These are phyloP conservation scores for Linum lewisii DNA, from an alignment of 345 rosid genomes.

Conservation along the genomic window DNA sequence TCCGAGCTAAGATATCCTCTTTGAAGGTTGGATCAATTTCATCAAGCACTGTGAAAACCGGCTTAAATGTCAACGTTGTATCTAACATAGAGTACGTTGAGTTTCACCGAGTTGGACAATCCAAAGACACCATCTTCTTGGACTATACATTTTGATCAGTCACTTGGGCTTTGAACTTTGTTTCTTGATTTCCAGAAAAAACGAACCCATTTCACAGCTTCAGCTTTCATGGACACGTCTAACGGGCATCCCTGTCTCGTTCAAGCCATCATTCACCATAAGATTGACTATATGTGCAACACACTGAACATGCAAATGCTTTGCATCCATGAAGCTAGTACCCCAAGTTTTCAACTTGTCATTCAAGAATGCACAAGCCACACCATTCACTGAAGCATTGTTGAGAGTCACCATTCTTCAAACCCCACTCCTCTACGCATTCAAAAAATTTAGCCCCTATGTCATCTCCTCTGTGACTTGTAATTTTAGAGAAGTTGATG, in stretches of 20 bases:
- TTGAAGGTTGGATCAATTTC: not conserved
- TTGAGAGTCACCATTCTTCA: not conserved
- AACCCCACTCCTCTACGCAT: not conserved
- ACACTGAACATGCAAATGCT: not conserved
- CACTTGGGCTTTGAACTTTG: not conserved
- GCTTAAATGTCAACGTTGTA: not conserved
- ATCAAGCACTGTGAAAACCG: not conserved
- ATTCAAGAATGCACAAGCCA: not conserved
- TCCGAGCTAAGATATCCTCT: not conserved
- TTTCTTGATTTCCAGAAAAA: not conserved
- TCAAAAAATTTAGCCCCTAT: not conserved
- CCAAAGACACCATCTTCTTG: not conserved
- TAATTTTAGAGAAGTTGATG: not conserved
- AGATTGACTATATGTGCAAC: not conserved
- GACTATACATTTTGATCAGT: not conserved
- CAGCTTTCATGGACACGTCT: not conserved
- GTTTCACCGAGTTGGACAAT: not conserved
- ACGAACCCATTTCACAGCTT: not conserved
- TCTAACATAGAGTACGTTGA: not conserved
- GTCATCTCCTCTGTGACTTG: not conserved
- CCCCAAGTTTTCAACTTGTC: not conserved
- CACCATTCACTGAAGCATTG: not conserved
- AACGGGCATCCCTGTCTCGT: not conserved
- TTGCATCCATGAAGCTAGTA: not conserved
- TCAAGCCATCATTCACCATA: not conserved